Conservation (phyloP, 2,329 filamentous ascomycete genomes). For the Diaporthe sp. region DNA sequence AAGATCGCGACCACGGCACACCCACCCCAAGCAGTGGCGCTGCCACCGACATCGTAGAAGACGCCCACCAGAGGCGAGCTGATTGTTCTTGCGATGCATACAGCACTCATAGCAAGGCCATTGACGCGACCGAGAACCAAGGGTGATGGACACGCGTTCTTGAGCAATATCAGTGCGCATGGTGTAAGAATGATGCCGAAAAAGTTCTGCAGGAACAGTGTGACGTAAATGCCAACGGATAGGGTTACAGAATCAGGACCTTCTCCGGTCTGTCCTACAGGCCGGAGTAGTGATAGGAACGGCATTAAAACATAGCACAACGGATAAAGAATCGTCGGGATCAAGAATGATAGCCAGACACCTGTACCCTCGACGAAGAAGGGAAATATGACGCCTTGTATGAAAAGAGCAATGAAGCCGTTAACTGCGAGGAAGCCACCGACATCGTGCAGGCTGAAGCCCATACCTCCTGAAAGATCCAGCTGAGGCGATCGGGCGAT, state of each 20-base stretch:
- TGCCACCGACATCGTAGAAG: constrained; percentile 72
- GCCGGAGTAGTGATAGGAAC: constrained; percentile 72
- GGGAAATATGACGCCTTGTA: constrained; percentile 73
- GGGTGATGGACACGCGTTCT: constrained; percentile 75
- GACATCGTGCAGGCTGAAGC: constrained; percentile 74
- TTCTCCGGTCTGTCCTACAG: background rate
- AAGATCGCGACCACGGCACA: constrained; percentile 32
- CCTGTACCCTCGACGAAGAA: constrained; percentile 65
- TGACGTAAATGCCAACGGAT: constrained; percentile 74
- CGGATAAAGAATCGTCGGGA: constrained; percentile 76
- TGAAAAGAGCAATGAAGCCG: constrained; percentile 76
- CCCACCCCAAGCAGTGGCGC: constrained; percentile 53
- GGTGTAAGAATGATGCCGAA: constrained; percentile 78
- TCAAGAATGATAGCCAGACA: constrained; percentile 75
- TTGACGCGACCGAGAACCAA: constrained; percentile 78
- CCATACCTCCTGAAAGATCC: constrained; percentile 71
- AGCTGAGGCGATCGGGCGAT: constrained; percentile 40
- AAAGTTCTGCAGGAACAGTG: constrained; percentile 74
- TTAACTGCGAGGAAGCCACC: constrained; percentile 78
- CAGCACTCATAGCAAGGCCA: constrained; percentile 77
- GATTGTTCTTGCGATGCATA: constrained; percentile 78
- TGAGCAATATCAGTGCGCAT: constrained; percentile 77
- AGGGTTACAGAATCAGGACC: constrained; percentile 50
- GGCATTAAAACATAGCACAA: constrained; percentile 77
- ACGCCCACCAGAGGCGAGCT: constrained; percentile 77